Evolutionary conservation across 768 basidiomycete genomes (phyloP).

Genomic region (Mycena haematopus): DNA sequence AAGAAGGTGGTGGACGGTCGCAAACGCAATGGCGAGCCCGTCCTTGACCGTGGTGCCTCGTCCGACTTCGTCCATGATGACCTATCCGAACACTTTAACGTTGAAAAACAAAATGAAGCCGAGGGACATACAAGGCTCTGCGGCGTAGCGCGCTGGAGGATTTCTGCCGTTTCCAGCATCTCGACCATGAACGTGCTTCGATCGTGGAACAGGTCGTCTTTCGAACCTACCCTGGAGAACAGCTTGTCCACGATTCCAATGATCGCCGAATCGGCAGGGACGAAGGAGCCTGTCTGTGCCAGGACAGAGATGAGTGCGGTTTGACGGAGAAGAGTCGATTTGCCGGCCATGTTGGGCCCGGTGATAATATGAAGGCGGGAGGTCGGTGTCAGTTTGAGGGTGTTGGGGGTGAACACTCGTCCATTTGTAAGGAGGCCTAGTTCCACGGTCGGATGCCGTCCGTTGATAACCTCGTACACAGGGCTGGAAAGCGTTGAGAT

Average conservation of each 20-base stretch:
- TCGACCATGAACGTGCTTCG: slow-evolving; percentile 99
- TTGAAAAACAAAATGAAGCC: neutral
- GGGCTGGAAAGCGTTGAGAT: slow-evolving; percentile 41
- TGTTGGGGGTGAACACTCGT: slow-evolving; percentile 86
- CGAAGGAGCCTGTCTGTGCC: slow-evolving; percentile 92
- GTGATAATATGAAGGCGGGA: slow-evolving; percentile 85
- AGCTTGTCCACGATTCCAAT: slow-evolving; percentile 90
- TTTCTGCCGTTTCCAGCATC: slow-evolving; percentile 94
- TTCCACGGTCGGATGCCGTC: slow-evolving; percentile 94
- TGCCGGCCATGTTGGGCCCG: slow-evolving; percentile 96
- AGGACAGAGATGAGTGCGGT: slow-evolving; percentile 88
- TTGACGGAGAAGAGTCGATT: slow-evolving; percentile 92
- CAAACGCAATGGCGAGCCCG: slow-evolving; percentile 93
- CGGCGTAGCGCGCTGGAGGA: slow-evolving; percentile 82
- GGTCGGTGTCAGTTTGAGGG: slow-evolving; percentile 61
- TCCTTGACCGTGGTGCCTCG: slow-evolving; percentile 92
- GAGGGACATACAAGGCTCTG: slow-evolving; percentile 72
- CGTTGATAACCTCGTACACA: slow-evolving; percentile 73
- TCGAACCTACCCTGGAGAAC: slow-evolving; percentile 94
- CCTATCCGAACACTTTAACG: slow-evolving; percentile 48
- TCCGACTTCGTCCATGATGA: slow-evolving; percentile 99
- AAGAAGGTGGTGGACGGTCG: slow-evolving; percentile 83
- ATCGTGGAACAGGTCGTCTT: slow-evolving; percentile 93
- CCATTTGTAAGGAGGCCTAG: slow-evolving; percentile 77
- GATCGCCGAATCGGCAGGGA: slow-evolving; percentile 82